phyloP scores from a whole-genome alignment of 768 basidiomycete genomes.

The Suillus luteus region DNA sequence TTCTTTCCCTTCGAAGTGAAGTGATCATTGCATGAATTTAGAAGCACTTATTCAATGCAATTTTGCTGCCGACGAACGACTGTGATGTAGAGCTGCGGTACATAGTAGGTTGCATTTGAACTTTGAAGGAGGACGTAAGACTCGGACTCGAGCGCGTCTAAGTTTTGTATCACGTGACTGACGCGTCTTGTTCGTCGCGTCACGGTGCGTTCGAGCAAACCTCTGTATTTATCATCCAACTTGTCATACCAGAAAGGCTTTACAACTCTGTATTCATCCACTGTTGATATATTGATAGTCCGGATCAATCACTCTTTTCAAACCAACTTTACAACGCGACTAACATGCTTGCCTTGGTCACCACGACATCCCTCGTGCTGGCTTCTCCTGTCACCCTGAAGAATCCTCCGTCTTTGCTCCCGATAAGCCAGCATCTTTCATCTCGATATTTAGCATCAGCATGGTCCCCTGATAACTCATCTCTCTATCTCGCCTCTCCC shows the following conservation, averaged over 20 bases:
- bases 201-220: background rate
- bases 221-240: background rate
- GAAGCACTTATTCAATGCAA: too few species aligned
- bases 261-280: background rate
- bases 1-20: too few species aligned
- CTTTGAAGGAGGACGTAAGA: too few species aligned
- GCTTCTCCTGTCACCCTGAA: conserved; percentile 47
- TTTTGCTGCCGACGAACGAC: too few species aligned
- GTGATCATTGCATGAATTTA: too few species aligned
- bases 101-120: too few species aligned
- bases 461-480: conserved; percentile 61
- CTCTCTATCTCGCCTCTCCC: conserved; percentile 54
- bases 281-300: too few species aligned
- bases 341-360: conserved; percentile 52
- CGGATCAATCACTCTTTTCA: background rate
- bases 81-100: too few species aligned
- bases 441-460: conserved; percentile 35
- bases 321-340: background rate
- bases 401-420: conserved; percentile 41
- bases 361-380: conserved; percentile 45
- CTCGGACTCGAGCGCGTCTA: too few species aligned
- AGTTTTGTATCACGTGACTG: background rate
- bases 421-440: conserved; percentile 30
- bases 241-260: background rate
- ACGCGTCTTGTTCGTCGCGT: background rate